Conservation (phyloP, 1,139 yeast genomes). For the Lizanozyma gosingica region DNA sequence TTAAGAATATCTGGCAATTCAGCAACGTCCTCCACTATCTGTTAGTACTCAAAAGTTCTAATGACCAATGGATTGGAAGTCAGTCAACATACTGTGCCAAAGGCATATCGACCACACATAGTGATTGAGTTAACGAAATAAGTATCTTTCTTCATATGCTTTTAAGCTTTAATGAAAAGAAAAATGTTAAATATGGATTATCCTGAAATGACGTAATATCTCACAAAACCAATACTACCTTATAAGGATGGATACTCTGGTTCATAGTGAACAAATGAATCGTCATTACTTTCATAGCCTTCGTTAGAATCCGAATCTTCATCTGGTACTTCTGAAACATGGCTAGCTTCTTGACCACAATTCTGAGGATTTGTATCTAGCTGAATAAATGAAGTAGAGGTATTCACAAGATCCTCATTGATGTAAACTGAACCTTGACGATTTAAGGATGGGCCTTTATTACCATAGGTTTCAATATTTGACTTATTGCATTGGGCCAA, state of each 20-base stretch:
- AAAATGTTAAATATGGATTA: no score
- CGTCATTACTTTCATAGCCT: slow-evolving; percentile 5
- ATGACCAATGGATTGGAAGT: no score
- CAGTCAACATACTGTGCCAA: slow-evolving; percentile 35
- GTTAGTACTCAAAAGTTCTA: slow-evolving; percentile 16
- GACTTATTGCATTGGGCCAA: no score
- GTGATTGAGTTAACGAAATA: not conserved
- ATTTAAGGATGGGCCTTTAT: not conserved
- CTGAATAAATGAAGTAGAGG: not conserved
- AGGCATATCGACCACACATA: slow-evolving; percentile 41
- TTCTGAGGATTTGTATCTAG: slow-evolving; percentile 1
- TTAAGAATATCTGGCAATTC: slow-evolving; percentile 17
- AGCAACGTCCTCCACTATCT: slow-evolving; percentile 14
- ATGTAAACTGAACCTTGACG: not conserved
- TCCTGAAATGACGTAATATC: no score
- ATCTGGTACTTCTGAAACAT: slow-evolving; percentile 4
- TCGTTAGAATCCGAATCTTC: slow-evolving; percentile 3
- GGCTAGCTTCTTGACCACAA: slow-evolving; percentile 1
- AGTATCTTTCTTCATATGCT: not conserved
- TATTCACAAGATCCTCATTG: not conserved
- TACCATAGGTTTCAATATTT: no score
- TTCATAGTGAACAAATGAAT: slow-evolving; percentile 6
- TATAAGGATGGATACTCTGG: slow-evolving; percentile 9
- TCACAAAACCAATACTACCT: no score
- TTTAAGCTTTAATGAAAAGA: no score